phyloP scores from a whole-genome alignment of 2,329 filamentous ascomycete species.

The Cytospora paraplurivora region DNA sequence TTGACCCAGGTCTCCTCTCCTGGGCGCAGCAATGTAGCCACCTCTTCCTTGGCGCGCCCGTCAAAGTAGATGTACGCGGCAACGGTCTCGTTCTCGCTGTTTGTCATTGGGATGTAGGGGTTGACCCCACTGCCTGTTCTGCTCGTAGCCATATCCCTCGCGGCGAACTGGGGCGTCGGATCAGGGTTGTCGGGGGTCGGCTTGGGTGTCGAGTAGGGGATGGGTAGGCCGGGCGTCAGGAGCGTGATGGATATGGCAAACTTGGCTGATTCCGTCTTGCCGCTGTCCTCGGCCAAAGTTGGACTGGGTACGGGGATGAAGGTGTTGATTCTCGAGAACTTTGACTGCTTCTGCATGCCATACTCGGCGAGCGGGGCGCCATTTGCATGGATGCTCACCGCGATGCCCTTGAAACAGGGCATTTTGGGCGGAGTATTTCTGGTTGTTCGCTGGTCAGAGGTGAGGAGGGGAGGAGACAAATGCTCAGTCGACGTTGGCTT shows the following conservation, averaged over 20 bases:
- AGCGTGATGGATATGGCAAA: constrained; percentile 99
- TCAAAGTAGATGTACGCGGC: constrained; percentile 99
- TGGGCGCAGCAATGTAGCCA: constrained; percentile 86
- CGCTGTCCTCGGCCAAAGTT: constrained; percentile 68
- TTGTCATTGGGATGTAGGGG: constrained; percentile 90
- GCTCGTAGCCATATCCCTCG: constrained; percentile 61
- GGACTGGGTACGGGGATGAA: constrained; percentile 96
- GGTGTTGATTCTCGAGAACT: constrained; percentile 88
- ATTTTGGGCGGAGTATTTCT: constrained; percentile 45
- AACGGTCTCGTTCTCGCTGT: constrained; percentile 93
- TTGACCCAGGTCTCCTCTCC: constrained; percentile 99
- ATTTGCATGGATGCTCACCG: constrained; percentile 90
- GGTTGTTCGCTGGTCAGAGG: constrained; percentile 1
- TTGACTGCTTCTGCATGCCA: constrained; percentile 91
- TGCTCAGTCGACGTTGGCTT: neutral
- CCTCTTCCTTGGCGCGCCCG: constrained; percentile 91
- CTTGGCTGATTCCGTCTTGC: constrained; percentile 87
- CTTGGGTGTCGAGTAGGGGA: constrained; percentile 91
- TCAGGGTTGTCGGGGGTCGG: constrained; percentile 73
- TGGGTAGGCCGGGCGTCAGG: constrained; percentile 81
- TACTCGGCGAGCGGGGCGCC: constrained; percentile 84
- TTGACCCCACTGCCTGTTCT: constrained; percentile 61
- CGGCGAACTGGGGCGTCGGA: constrained; percentile 81
- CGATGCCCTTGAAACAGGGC: constrained; percentile 99
- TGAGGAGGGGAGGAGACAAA: neutral